These are phyloP conservation scores for Neurospora sp. DNA, from an alignment of 495 filamentous ascomycete genomes.

Conservation along the genomic window DNA sequence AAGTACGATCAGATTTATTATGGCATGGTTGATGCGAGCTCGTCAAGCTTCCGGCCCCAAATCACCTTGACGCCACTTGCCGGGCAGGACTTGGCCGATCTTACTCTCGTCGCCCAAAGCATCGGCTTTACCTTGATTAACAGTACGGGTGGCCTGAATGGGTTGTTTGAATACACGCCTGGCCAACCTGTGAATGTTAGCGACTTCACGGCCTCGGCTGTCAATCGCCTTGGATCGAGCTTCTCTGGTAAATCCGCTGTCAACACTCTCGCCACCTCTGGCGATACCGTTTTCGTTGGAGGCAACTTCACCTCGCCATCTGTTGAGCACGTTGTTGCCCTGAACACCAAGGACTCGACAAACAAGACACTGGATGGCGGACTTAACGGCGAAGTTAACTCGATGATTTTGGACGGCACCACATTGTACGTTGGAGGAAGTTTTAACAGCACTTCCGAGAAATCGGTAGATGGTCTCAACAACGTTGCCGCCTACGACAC, in stretches of 20 bases:
- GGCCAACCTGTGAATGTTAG: conserved; percentile 44
- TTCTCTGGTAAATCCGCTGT: conserved; percentile 57
- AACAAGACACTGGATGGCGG: conserved; percentile 56
- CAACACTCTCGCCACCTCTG: conserved; percentile 46
- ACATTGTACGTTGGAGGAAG: conserved; percentile 73
- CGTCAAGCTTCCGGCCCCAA: conserved; percentile 62
- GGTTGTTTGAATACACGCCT: conserved; percentile 83
- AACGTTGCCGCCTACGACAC: conserved; percentile 70
- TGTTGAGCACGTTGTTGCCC: conserved; percentile 63
- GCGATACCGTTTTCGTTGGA: conserved; percentile 58
- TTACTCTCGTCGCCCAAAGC: conserved; percentile 76
- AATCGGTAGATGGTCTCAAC: conserved; percentile 48
- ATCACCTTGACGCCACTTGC: conserved; percentile 65
- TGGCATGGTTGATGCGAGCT: conserved; percentile 69
- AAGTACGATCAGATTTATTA: conserved; percentile 89
- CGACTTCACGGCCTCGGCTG: conserved; percentile 58
- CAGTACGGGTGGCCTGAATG: conserved; percentile 68
- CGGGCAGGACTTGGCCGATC: conserved; percentile 49
- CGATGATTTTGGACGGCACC: conserved; percentile 54
- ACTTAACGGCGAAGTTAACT: conserved; percentile 66
- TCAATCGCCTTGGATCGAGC: conserved; percentile 60
- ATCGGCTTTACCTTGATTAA: conserved; percentile 66
- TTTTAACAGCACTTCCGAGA: conserved; percentile 66
- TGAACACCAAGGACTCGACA: conserved; percentile 51
- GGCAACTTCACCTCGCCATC: conserved; percentile 69